Evolutionary conservation across 2,329 filamentous ascomycete species (phyloP).

Genomic region (Sphaerostilbella broomeana): DNA sequence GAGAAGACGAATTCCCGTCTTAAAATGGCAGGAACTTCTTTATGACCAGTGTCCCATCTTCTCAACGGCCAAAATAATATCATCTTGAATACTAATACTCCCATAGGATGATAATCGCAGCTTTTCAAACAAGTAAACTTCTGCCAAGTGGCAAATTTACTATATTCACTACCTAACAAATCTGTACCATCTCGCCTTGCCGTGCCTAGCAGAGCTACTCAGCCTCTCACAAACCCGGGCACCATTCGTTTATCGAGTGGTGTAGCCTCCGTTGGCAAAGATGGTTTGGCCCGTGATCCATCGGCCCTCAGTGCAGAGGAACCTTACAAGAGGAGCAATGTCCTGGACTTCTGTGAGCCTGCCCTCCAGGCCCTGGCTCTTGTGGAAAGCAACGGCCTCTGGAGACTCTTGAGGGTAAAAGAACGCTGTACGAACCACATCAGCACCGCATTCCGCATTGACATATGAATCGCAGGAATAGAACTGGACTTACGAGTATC

Average conservation of each 20-base stretch:
- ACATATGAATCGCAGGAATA: not conserved
- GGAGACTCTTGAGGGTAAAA: constrained; percentile 38
- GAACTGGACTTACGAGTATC: constrained; percentile 30
- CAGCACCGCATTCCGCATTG: constrained; percentile 1
- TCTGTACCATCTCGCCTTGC: no score
- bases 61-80: no score
- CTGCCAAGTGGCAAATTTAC: no score
- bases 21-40: no score
- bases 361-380: constrained; percentile 35
- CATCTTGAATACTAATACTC: no score
- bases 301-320: constrained; percentile 36
- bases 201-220: no score
- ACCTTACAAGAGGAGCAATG: constrained; percentile 39
- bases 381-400: constrained; percentile 38
- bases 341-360: constrained; percentile 37
- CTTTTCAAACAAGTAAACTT: no score
- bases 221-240: no score
- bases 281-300: constrained; percentile 43
- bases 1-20: no score
- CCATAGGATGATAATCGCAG: no score
- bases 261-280: constrained; percentile 43
- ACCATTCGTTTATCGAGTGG: constrained; percentile 32
- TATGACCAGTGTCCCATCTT: no score
- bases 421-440: constrained; percentile 27
- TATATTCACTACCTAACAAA: no score